Base-by-base conservation (phyloP, 306 rosid species). In the Echinosophora koreensis region DNA sequence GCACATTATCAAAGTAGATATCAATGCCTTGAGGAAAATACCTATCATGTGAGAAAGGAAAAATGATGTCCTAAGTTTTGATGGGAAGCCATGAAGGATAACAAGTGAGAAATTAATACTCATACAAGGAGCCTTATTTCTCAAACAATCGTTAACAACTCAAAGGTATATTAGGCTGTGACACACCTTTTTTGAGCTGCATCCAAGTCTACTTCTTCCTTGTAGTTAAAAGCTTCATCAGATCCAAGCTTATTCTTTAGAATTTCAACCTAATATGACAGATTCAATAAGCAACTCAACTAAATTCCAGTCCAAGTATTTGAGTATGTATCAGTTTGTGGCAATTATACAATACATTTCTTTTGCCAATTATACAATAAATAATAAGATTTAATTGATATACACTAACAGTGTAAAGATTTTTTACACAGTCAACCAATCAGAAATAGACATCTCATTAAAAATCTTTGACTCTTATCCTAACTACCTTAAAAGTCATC, bases 141-240 rank as follows among this genome's bases (percentile, higher is more conserved):
- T 46, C 6, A 34, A 72, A 39, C 52, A 61, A 50, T 30, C 2
- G 54, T n/a, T 30, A 49, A 35, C 60, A 67, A 60, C 38, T 59
- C 14, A 60, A 57, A 42, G 8, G 9, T 28, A 22, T 62, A 63
- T 55, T 5, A 64, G 58, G 27, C 1, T 73, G 49, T 8, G 18
- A 47, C 72, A 12, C 34, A 85, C 87, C 89, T 82, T 54, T 76
- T 55, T 5, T 82, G 73, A 82, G 87, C 85, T 4, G 83, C 85
- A 61, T 82, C 57, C 74, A 86, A 47, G 72, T 86, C 77, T 17
- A 7, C 9, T 61, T 82, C 87, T 82, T 86, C 87, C 77, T 82
- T 86, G 82, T 86, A 86, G 67, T 86, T 86, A 72, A 86, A 86
- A 79, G 89, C 85, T 59, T 80, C 81, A 2, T 86, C 88, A 51